phyloP scores from a whole-genome alignment of 2,329 filamentous ascomycete genomes.

The Calonectria pseudoreteaudii region DNA sequence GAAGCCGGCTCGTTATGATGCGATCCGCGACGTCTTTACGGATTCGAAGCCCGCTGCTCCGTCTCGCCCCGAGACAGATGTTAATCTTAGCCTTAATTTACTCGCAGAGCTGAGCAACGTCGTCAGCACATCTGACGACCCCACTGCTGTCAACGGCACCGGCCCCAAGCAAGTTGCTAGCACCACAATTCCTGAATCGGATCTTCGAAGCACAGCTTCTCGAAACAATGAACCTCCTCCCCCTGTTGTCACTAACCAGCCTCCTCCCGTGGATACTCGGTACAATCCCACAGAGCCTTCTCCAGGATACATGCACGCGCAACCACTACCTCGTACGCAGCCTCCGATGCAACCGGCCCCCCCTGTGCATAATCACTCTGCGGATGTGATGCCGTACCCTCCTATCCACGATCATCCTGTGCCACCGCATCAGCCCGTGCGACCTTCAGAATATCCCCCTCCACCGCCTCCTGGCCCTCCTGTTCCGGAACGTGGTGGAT shows the following conservation, averaged over 20 bases:
- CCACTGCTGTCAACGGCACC: constrained; percentile 26
- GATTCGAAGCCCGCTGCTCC: constrained; percentile 48
- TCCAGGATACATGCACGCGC: constrained; percentile 38
- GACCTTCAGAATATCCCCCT: constrained; percentile 45
- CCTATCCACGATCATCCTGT: constrained; percentile 42
- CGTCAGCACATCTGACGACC: constrained; percentile 41
- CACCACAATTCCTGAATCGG: not conserved
- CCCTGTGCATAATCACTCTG: constrained; percentile 38
- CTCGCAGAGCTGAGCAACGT: constrained; percentile 51
- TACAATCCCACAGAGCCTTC: constrained; percentile 41
- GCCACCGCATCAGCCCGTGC: constrained; percentile 40
- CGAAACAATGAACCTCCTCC: constrained; percentile 39
- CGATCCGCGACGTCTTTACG: constrained; percentile 57
- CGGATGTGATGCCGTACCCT: constrained; percentile 40
- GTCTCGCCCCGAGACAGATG: constrained; percentile 39
- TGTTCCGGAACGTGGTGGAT: constrained; percentile 41
- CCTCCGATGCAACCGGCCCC: constrained; percentile 39
- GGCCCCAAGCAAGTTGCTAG: not conserved
- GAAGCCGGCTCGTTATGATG: constrained; percentile 50
- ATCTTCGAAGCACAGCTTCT: constrained; percentile 37
- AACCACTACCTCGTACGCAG: constrained; percentile 41
- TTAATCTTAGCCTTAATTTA: constrained; percentile 45
- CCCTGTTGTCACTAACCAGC: constrained; percentile 36
- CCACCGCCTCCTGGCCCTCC: constrained; percentile 39
- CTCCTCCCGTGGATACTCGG: constrained; percentile 37